phyloP scores from a whole-genome alignment of 2,329 filamentous ascomycete species.

The Fonsecaea erecta region DNA sequence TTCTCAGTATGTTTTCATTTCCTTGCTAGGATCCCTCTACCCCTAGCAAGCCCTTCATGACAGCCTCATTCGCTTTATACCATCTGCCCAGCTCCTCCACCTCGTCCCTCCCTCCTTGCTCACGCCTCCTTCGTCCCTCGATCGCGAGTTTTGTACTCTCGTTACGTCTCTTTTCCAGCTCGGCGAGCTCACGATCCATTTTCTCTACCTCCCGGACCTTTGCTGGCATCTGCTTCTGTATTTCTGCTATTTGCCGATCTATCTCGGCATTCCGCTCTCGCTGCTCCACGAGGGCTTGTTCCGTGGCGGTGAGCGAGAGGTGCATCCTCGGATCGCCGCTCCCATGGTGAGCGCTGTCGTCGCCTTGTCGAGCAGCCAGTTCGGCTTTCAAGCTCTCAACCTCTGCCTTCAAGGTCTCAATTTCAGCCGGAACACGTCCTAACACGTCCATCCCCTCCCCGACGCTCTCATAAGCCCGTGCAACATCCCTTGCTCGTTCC shows the following conservation, averaged over 20 bases:
- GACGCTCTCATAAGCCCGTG: conserved; percentile 56
- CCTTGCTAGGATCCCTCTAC: background rate
- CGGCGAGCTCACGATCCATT: conserved; percentile 50
- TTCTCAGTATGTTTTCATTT: background rate
- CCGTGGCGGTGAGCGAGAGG: conserved; percentile 43
- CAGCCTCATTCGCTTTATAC: conserved; percentile 50
- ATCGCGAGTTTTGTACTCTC: conserved; percentile 54
- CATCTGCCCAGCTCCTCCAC: conserved; percentile 53
- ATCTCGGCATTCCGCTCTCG: conserved; percentile 48
- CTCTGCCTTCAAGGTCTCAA: conserved; percentile 49
- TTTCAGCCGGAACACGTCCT: conserved; percentile 48
- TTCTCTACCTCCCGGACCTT: conserved; percentile 52
- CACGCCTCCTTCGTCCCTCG: conserved; percentile 50
- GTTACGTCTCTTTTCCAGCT: conserved; percentile 51
- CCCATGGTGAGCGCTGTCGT: background rate
- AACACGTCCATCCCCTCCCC: conserved; percentile 51
- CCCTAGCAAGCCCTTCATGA: conserved; percentile 48
- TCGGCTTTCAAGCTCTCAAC: conserved; percentile 50
- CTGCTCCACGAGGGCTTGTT: conserved; percentile 47
- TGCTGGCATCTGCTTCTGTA: conserved; percentile 51
- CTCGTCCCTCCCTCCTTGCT: conserved; percentile 52
- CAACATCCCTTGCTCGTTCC: conserved; percentile 67
- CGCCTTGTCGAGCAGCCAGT: conserved; percentile 43
- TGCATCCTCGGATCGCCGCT: conserved; percentile 31
- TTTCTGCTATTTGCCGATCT: conserved; percentile 48